Conservation (phyloP, 139 green algal species). For the Micromonas pusilla region DNA sequence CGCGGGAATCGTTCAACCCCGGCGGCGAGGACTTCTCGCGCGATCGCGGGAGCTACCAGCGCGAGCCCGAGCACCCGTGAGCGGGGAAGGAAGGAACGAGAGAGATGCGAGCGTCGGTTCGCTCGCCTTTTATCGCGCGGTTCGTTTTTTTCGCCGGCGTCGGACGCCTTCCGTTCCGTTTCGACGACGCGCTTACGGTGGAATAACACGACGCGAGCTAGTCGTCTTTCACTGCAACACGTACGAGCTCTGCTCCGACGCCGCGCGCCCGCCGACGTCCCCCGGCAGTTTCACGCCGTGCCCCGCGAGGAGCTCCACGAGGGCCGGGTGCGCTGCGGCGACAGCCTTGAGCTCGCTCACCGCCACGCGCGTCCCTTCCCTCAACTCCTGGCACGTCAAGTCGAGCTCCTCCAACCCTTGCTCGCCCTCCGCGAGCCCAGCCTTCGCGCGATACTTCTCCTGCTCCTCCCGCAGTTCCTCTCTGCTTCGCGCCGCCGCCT, state of each 20-base stretch:
- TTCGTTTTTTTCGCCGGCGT: neutral
- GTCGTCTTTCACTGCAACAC: neutral
- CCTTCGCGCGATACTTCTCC: neutral
- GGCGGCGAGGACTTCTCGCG: slow-evolving; percentile 57
- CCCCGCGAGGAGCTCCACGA: slow-evolving; percentile 21
- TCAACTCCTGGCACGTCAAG: neutral
- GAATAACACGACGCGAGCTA: too few species aligned
- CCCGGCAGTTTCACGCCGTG: slow-evolving; percentile 46
- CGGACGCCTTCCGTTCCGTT: too few species aligned
- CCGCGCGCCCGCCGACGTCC: slow-evolving; percentile 47
- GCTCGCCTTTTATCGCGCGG: too few species aligned
- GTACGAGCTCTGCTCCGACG: too few species aligned
- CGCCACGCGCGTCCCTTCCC: neutral
- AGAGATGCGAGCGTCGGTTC: too few species aligned
- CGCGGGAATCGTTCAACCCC: slow-evolving; percentile 76
- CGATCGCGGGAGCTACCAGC: slow-evolving; percentile 74
- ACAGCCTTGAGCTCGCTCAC: neutral
- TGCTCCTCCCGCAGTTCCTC: neutral
- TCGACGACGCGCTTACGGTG: too few species aligned
- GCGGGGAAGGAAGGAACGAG: neutral
- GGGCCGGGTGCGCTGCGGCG: neutral
- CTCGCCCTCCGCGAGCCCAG: slow-evolving; percentile 21
- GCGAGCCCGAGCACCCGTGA: slow-evolving; percentile 16
- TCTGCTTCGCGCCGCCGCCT: neutral
- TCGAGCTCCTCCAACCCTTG: neutral